Base-by-base conservation (phyloP, 345 rosid species). In the Citrus reticulata region DNA sequence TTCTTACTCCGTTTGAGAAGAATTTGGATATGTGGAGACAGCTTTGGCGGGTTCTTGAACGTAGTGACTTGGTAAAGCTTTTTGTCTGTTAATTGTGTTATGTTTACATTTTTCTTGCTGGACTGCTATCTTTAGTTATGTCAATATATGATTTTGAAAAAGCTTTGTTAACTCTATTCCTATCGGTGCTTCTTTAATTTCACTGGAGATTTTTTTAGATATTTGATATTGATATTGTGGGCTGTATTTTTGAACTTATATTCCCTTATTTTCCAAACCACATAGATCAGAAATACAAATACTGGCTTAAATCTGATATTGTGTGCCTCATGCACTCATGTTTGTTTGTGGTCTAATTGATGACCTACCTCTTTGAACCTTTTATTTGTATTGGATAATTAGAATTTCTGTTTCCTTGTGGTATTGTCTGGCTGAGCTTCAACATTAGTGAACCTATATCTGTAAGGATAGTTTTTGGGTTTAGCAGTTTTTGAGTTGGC, bases 11-110 rank as follows among this genome's bases (percentile, higher is more conserved):
- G 74, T 95, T 95, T 68, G 99, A 95, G 91, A 93, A 95, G 88
- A 95, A 95, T 78, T 90, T 95, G 61, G 99, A 95, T 84, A 93
- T 95, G 54, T 93, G 99, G 99, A 90, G 99, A 82, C 99, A 92
- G 73, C 97, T 95, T 83, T 96, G 99, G 99, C 95, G 98, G 32
- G 99, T 96, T 64, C 91, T 94, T 83, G 99, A 96, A 75, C 94
- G 96, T 63, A 91, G 96, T 91, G 97, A 95, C 86, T 84, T 95
- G 93, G 99, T 95, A 85, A 67, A 85, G 83, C 27, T 58, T 30
- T 7, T 79, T 70, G 57, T 77, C 64, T 72, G 57, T 68, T 4
- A 51, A 58, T 74, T 3, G 34, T 76, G 14, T 24, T 68, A 9
- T 11, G 29, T 9, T 14, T 60, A 64, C 10, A 46, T 84, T 34